These are phyloP conservation scores for Trichophyton mentagrophytes DNA, from an alignment of 2,329 filamentous ascomycete species.

Conservation along the genomic window DNA sequence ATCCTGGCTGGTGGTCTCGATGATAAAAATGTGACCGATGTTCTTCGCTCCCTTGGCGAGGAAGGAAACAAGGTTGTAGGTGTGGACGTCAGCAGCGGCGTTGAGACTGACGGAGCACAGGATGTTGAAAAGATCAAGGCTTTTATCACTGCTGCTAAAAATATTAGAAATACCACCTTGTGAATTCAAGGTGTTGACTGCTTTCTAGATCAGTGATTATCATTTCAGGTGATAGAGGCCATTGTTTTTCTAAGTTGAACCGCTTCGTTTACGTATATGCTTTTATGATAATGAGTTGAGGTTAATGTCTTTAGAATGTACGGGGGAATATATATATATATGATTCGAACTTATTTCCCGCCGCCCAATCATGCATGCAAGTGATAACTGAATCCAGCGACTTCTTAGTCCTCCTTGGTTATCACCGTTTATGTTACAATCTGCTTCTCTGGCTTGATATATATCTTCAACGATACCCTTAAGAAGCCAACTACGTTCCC, in stretches of 20 bases:
- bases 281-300: constrained; percentile 1
- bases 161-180: constrained; percentile 17
- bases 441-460: no score
- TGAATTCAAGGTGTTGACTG: not conserved
- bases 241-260: not conserved
- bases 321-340: not conserved
- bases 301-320: not conserved
- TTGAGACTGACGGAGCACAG: constrained; percentile 73
- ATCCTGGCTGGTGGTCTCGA: constrained; percentile 77
- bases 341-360: not conserved
- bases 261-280: not conserved
- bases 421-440: not conserved
- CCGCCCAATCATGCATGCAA: not conserved
- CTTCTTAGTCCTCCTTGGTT: not conserved
- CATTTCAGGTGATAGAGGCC: not conserved
- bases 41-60: constrained; percentile 51
- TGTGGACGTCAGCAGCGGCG: constrained; percentile 88
- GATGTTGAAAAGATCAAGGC: constrained; percentile 64
- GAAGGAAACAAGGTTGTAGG: constrained; percentile 54
- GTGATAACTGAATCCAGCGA: not conserved
- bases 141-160: constrained; percentile 67
- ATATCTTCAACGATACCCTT: not conserved
- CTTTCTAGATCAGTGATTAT: not conserved
- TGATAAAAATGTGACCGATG: constrained; percentile 60
- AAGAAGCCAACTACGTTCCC: no score